phyloP scores from a whole-genome alignment of 192 early-diverging fungal species.

The Coemansia sp. region DNA sequence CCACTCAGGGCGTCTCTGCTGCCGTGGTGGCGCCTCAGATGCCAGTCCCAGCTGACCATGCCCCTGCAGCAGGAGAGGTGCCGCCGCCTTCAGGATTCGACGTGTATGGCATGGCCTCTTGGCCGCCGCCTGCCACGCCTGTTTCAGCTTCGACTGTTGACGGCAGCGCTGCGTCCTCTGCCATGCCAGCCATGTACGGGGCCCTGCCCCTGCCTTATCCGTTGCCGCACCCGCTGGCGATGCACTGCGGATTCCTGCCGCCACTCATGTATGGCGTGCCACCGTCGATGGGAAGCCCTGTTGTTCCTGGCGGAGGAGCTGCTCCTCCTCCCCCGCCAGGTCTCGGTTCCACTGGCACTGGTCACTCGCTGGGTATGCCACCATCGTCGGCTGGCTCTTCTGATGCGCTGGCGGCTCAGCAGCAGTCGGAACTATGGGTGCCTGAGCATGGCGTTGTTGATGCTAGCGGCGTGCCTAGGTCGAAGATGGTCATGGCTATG shows the following conservation, averaged over 20 bases:
- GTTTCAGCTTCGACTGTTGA: not conserved
- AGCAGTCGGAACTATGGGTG: slow-evolving; percentile 14
- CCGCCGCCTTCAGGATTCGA: slow-evolving; percentile 29
- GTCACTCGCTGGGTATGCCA: not conserved
- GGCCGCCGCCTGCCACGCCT: not conserved
- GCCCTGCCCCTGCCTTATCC: slow-evolving; percentile 47
- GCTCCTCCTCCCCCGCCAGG: not conserved
- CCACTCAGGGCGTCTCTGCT: not conserved
- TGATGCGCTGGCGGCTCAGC: slow-evolving; percentile 1
- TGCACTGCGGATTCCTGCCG: slow-evolving; percentile 50
- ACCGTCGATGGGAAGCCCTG: slow-evolving; percentile 16
- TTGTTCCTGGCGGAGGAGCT: slow-evolving; percentile 11
- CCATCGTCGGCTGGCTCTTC: not conserved
- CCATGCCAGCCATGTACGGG: slow-evolving; percentile 20
- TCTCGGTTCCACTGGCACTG: not conserved
- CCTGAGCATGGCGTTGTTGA: not conserved
- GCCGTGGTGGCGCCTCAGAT: slow-evolving; percentile 8
- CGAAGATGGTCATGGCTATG: slow-evolving; percentile 18
- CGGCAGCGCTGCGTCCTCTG: not conserved
- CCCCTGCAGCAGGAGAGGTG: not conserved
- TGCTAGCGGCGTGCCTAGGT: slow-evolving; percentile 1
- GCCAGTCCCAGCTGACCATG: slow-evolving; percentile 26
- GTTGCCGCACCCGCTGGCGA: slow-evolving; percentile 33
- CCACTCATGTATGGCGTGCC: slow-evolving; percentile 54
- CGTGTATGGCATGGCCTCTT: slow-evolving; percentile 14